Conservation (phyloP, 768 basidiomycete genomes). For the Suillus subluteus region DNA sequence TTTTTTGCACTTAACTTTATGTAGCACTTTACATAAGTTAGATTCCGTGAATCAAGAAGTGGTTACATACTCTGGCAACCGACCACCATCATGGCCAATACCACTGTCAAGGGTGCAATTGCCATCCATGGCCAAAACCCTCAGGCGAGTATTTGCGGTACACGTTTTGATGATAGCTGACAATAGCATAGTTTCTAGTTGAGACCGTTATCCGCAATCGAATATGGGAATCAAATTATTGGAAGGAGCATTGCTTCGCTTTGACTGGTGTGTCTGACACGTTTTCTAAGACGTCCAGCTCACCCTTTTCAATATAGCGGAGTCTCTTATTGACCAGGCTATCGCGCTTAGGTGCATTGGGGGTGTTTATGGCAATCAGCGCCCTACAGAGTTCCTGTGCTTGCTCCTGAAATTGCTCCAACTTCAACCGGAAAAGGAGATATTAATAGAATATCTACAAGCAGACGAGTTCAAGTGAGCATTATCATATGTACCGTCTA, state of each 20-base stretch:
- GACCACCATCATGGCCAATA: constrained; percentile 77
- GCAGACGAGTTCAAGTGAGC: constrained; percentile 98
- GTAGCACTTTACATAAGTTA: not conserved
- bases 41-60: not conserved
- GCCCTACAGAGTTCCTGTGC: constrained; percentile 92
- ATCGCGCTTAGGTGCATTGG: constrained; percentile 82
- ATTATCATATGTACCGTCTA: not conserved
- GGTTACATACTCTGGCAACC: not conserved
- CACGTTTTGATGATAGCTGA: constrained; percentile 15
- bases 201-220: constrained; percentile 96
- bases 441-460: constrained; percentile 89
- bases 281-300: constrained; percentile 7
- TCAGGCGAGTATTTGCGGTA: constrained; percentile 60
- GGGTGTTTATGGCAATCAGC: constrained; percentile 94
- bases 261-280: constrained; percentile 68
- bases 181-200: constrained; percentile 72
- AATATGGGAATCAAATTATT: constrained; percentile 92
- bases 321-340: constrained; percentile 91
- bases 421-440: constrained; percentile 98
- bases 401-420: constrained; percentile 93
- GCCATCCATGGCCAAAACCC: constrained; percentile 98
- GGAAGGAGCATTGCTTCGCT: constrained; percentile 99
- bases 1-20: not conserved
- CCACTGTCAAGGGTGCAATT: constrained; percentile 82
- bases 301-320: constrained; percentile 55